Percentiles rank a stretch among this genome's conserved stretches.
These are phyloP conservation scores for Elongisporangium anandrum DNA, from an alignment of 352 stramenopile species.

Conservation along the genomic window DNA sequence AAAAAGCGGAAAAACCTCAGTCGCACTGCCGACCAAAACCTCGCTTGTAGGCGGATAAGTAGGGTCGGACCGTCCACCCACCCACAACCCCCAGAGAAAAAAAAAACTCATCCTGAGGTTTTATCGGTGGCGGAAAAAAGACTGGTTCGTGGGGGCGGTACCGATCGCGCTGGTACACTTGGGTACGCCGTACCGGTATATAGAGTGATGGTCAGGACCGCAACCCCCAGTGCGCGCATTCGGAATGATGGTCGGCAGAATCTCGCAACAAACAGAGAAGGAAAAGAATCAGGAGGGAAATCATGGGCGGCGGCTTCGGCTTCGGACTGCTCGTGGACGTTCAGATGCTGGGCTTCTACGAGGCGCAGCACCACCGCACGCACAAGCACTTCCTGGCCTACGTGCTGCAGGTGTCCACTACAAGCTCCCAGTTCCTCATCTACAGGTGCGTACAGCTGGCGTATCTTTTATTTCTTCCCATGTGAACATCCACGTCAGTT, in stretches of 20 bases:
- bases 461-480: neutral
- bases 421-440: constrained; percentile 50
- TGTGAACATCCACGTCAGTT: neutral
- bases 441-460: constrained; percentile 30
- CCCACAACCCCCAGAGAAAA: neutral
- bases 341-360: constrained; percentile 80
- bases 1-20: neutral
- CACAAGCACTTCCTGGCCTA: constrained; percentile 64
- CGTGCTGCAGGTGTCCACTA: constrained; percentile 59
- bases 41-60: neutral
- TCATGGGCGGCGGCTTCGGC: constrained; percentile 41
- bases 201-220: neutral
- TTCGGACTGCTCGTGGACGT: constrained; percentile 64
- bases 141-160: neutral
- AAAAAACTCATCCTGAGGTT: neutral
- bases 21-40: neutral
- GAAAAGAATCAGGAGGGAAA: constrained; percentile 1
- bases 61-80: neutral
- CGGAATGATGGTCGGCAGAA: neutral
- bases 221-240: no score
- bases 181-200: neutral
- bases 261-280: neutral
- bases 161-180: neutral
- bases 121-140: neutral
- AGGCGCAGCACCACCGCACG: constrained; percentile 44